phyloP scores from a whole-genome alignment of 345 rosid species.

The Sisymbrium altissimum region DNA sequence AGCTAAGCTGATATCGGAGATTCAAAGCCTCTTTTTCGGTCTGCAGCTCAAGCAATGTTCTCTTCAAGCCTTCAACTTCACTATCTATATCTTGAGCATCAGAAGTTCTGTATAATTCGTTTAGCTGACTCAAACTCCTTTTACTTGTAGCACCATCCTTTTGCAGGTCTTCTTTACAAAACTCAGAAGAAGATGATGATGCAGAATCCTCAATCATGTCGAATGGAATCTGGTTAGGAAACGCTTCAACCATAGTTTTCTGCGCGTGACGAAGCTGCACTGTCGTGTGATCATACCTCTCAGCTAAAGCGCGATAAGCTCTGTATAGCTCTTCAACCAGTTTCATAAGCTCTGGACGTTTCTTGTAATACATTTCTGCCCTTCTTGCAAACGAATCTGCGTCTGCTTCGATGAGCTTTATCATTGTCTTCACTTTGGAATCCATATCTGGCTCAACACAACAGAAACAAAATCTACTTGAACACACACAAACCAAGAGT shows the following conservation, averaged over 20 bases:
- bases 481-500: neutral
- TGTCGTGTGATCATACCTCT: slow-evolving; percentile 94
- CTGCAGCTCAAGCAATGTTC: slow-evolving; percentile 59
- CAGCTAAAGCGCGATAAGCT: slow-evolving; percentile 98
- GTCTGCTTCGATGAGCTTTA: slow-evolving; percentile 97
- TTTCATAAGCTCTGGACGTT: slow-evolving; percentile 98
- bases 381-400: slow-evolving; percentile 99
- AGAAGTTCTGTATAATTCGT: slow-evolving; percentile 32
- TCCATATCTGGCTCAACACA: slow-evolving; percentile 70
- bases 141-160: slow-evolving; percentile 35
- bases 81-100: slow-evolving; percentile 45
- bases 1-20: slow-evolving; percentile 56
- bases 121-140: slow-evolving; percentile 56
- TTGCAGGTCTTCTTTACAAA: slow-evolving; percentile 39
- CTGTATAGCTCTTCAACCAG: slow-evolving; percentile 96
- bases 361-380: slow-evolving; percentile 98
- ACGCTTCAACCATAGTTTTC: slow-evolving; percentile 78
- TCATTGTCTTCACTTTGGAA: slow-evolving; percentile 86
- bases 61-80: slow-evolving; percentile 59
- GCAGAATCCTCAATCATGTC: slow-evolving; percentile 57
- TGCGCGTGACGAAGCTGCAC: slow-evolving; percentile 86
- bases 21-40: slow-evolving; percentile 66
- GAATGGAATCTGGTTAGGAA: slow-evolving; percentile 79
- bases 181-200: slow-evolving; percentile 48
- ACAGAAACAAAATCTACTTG: neutral